Conservation (phyloP, 305 asterid species). For the Plantago coronopus region DNA sequence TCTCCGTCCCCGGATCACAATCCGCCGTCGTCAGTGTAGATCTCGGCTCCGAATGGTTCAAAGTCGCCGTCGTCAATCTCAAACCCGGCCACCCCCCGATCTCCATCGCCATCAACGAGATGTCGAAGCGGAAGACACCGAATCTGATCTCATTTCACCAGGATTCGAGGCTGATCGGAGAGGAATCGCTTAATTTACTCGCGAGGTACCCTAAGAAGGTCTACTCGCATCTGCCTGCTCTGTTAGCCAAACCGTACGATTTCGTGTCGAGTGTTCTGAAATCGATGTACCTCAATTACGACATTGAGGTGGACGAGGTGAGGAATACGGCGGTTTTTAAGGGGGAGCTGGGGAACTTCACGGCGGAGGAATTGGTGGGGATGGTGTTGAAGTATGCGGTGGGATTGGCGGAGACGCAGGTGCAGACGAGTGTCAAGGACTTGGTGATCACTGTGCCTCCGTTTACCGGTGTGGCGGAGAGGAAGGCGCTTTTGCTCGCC, state of each 20-base stretch:
- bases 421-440: slow-evolving; percentile 61
- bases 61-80: slow-evolving; percentile 89
- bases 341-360: slow-evolving; percentile 38
- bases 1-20: slow-evolving; percentile 36
- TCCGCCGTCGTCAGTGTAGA: slow-evolving; percentile 96
- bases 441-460: slow-evolving; percentile 93
- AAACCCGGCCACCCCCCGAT: slow-evolving; percentile 95
- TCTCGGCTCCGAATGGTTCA: slow-evolving; percentile 96
- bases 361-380: slow-evolving; percentile 86
- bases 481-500: slow-evolving; percentile 43
- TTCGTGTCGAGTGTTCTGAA: slow-evolving; percentile 31
- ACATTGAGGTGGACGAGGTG: slow-evolving; percentile 38
- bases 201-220: slow-evolving; percentile 90
- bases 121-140: slow-evolving; percentile 95
- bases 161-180: slow-evolving; percentile 76
- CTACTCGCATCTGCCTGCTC: slow-evolving; percentile 59
- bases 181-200: slow-evolving; percentile 72
- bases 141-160: slow-evolving; percentile 73
- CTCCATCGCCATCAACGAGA: slow-evolving; percentile 88
- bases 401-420: slow-evolving; percentile 74
- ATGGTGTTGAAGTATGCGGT: slow-evolving; percentile 73
- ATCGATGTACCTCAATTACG: slow-evolving; percentile 49
- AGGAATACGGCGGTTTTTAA: slow-evolving; percentile 48
- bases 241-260: slow-evolving; percentile 60
- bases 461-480: slow-evolving; percentile 67